These are phyloP conservation scores for Colletotrichum sp. DNA, from an alignment of 2,329 filamentous ascomycete species.

Conservation along the genomic window DNA sequence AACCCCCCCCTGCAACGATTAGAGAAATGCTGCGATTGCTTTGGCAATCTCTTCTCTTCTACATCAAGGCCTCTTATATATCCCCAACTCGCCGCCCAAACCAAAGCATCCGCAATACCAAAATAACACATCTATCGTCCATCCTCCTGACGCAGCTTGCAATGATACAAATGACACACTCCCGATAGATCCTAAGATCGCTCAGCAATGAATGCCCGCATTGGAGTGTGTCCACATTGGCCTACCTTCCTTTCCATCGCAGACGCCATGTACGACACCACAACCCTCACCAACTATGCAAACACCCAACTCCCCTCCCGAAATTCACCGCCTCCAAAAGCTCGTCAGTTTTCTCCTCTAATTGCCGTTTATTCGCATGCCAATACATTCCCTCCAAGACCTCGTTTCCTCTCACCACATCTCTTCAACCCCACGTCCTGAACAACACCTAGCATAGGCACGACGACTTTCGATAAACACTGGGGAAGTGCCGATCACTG, in stretches of 20 bases:
- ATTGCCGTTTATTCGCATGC: accelerated
- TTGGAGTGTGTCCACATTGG: neutral
- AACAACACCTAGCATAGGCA: neutral
- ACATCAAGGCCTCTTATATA: neutral
- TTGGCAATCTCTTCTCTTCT: no score
- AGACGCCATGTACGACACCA: neutral
- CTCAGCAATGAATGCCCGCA: no score
- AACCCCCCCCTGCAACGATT: no score
- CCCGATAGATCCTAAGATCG: neutral
- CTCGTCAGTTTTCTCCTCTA: neutral
- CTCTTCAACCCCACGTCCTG: accelerated
- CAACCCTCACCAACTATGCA: accelerated
- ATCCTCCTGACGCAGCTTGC: neutral
- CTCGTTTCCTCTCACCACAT: neutral
- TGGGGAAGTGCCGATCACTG: no score
- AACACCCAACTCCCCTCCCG: neutral
- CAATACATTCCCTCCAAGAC: neutral
- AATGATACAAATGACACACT: neutral
- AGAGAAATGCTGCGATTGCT: no score
- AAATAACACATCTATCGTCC: no score
- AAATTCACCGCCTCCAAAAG: neutral
- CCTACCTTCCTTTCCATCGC: neutral
- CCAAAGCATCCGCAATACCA: neutral
- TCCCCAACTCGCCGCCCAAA: accelerated
- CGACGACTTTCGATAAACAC: neutral